Evolutionary conservation across 1,284 basidiomycete genomes (phyloP).

Genomic region (Ustanciosporium gigantosporum): DNA sequence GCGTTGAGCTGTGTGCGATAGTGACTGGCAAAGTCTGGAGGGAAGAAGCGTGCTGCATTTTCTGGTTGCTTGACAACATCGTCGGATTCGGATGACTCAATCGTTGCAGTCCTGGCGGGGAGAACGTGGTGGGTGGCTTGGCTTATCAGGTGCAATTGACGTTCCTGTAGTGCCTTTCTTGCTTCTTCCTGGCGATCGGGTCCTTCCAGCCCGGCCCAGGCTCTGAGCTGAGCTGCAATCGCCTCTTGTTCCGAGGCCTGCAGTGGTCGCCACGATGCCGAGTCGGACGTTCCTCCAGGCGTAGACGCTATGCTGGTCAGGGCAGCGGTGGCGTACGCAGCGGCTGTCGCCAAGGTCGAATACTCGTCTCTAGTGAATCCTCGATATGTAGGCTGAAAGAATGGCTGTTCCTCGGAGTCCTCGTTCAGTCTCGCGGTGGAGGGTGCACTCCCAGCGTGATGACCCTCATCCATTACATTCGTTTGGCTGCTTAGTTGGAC

Average conservation of each 20-base stretch:
- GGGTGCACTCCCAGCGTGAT: constrained; percentile 6
- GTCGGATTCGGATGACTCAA: neutral
- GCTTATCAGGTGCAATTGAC: constrained; percentile 36
- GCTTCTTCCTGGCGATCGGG: constrained; percentile 48
- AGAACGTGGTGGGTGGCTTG: constrained; percentile 11
- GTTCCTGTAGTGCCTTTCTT: constrained; percentile 36
- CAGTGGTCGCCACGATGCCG: constrained; percentile 33
- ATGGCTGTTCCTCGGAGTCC: constrained; percentile 15
- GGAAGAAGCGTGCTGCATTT: constrained; percentile 39
- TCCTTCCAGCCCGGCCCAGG: constrained; percentile 57
- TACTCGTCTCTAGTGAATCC: constrained; percentile 43
- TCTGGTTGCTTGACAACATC: constrained; percentile 4
- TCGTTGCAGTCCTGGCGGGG: neutral
- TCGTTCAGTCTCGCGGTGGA: too few species aligned
- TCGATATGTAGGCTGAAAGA: constrained; percentile 46
- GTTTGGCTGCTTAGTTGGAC: neutral
- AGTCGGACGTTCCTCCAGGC: constrained; percentile 11
- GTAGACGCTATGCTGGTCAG: constrained; percentile 45
- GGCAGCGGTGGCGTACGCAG: constrained; percentile 51
- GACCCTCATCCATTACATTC: constrained; percentile 3
- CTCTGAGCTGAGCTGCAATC: constrained; percentile 42
- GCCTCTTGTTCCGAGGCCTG: constrained; percentile 34
- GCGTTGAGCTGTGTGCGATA: constrained; percentile 52
- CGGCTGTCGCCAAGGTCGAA: constrained; percentile 49
- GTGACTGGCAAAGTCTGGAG: constrained; percentile 56